Percentiles rank a stretch among this genome's conserved stretches.
phyloP scores from a whole-genome alignment of 805 yeast species.

The Priceomyces medius region DNA sequence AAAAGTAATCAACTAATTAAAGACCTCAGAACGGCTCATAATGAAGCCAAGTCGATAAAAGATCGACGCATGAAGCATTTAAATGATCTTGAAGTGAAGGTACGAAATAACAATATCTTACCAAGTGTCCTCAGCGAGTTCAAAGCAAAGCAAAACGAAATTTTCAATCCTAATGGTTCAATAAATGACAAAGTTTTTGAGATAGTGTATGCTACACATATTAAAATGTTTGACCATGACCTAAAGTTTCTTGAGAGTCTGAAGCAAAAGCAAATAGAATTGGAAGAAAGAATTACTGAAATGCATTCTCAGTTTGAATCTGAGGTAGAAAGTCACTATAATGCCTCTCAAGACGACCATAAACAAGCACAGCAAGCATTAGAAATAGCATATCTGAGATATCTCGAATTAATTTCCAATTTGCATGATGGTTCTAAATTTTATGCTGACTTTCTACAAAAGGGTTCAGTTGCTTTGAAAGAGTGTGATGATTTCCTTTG shows the following conservation, averaged over 20 bases:
- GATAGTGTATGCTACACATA: slow-evolving; percentile 38
- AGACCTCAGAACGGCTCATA: slow-evolving; percentile 35
- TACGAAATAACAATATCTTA: slow-evolving; percentile 47
- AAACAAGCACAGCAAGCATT: slow-evolving; percentile 51
- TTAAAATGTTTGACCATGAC: slow-evolving; percentile 51
- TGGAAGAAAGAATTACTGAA: slow-evolving; percentile 39
- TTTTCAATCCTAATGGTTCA: slow-evolving; percentile 15
- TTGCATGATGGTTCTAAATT: slow-evolving; percentile 68
- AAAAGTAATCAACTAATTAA: slow-evolving; percentile 27
- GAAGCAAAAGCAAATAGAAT: slow-evolving; percentile 27
- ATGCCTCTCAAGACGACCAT: slow-evolving; percentile 34
- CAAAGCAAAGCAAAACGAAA: slow-evolving; percentile 21
- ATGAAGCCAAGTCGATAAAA: slow-evolving; percentile 30
- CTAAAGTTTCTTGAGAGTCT: slow-evolving; percentile 43
- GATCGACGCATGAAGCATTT: slow-evolving; percentile 39
- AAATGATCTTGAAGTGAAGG: slow-evolving; percentile 43
- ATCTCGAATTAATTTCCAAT: slow-evolving; percentile 56
- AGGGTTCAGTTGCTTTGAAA: slow-evolving; percentile 43
- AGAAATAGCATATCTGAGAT: slow-evolving; percentile 50
- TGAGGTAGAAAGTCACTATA: slow-evolving; percentile 14
- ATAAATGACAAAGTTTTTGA: slow-evolving; percentile 34
- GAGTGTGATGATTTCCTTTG: slow-evolving; percentile 55
- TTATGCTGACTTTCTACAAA: slow-evolving; percentile 58
- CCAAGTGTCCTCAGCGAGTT: slow-evolving; percentile 53
- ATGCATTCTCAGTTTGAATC: slow-evolving; percentile 30